These are phyloP conservation scores for Umbelopsis isabellina DNA, from an alignment of 192 early-diverging fungal species.

Conservation along the genomic window DNA sequence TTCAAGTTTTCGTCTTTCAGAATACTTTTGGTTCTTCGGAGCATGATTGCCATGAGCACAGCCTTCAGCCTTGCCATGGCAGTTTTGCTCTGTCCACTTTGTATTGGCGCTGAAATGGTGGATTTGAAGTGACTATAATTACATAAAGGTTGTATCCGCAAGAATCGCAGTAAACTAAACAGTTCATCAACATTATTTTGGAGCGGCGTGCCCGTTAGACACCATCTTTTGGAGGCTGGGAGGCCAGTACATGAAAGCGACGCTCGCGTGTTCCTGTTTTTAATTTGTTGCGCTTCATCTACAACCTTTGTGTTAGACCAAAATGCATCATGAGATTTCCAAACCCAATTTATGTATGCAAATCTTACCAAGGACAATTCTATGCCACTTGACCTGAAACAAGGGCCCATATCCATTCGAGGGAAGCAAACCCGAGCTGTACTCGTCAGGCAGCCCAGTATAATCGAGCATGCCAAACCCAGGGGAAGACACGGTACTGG, in stretches of 20 bases:
- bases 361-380: conserved; percentile 47
- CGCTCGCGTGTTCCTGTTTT: conserved; percentile 53
- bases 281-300: conserved; percentile 73
- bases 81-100: conserved; percentile 31
- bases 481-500: not conserved
- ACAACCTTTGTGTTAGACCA: not conserved
- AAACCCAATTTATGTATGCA: not conserved
- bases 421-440: conserved; percentile 4
- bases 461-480: not conserved
- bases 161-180: conserved; percentile 70
- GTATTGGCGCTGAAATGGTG: conserved; percentile 52
- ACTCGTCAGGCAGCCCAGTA: not conserved
- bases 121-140: conserved; percentile 52
- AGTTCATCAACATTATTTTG: conserved; percentile 74
- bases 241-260: conserved; percentile 50
- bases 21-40: conserved; percentile 74
- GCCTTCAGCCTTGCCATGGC: conserved; percentile 61
- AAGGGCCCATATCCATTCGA: conserved; percentile 34
- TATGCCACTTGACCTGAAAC: conserved; percentile 47
- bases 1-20: conserved; percentile 48
- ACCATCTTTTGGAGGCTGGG: conserved; percentile 61
- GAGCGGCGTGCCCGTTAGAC: conserved; percentile 61
- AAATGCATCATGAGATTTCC: not conserved
- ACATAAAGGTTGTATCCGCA: conserved; percentile 61
- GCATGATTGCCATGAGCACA: conserved; percentile 59